Evolutionary conservation across 2,329 filamentous ascomycete genomes (phyloP).

Genomic region (Verticillium alfalfae): DNA sequence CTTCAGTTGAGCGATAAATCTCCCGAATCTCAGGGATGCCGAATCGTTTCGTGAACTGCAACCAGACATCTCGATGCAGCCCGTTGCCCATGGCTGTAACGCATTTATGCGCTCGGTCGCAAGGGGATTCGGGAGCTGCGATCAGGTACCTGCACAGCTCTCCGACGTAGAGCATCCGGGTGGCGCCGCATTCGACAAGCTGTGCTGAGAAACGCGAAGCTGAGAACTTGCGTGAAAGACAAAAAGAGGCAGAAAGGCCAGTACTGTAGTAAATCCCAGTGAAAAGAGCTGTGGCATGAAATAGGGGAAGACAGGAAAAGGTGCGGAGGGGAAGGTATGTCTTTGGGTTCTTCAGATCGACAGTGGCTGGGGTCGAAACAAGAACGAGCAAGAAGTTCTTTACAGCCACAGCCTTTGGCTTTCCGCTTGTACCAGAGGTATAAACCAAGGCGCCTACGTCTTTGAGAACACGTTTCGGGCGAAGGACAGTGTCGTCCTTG

Average conservation of each 20-base stretch:
- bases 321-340: not conserved
- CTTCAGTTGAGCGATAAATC: constrained; percentile 75
- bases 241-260: constrained; percentile 41
- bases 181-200: constrained; percentile 60
- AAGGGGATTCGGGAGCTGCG: constrained; percentile 55
- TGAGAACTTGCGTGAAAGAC: constrained; percentile 62
- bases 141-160: constrained; percentile 72
- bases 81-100: constrained; percentile 61
- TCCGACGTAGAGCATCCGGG: constrained; percentile 71
- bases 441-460: constrained; percentile 52
- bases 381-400: constrained; percentile 24
- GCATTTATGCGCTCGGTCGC: constrained; percentile 53
- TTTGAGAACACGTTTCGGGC: not conserved
- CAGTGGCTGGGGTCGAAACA: constrained; percentile 3
- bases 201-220: constrained; percentile 67
- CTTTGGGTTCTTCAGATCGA: not conserved
- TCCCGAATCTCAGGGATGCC: constrained; percentile 58
- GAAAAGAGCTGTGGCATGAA: constrained; percentile 68
- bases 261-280: constrained; percentile 44
- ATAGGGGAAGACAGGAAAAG: constrained; percentile 31
- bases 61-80: constrained; percentile 63
- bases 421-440: constrained; percentile 69
- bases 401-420: constrained; percentile 66
- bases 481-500: not conserved
- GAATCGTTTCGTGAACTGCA: constrained; percentile 39